Evolutionary conservation across 2,329 filamentous ascomycete species (phyloP), one percentile per base, ranked within the genome.

Genomic region (Lecanicillium sp.): DNA sequence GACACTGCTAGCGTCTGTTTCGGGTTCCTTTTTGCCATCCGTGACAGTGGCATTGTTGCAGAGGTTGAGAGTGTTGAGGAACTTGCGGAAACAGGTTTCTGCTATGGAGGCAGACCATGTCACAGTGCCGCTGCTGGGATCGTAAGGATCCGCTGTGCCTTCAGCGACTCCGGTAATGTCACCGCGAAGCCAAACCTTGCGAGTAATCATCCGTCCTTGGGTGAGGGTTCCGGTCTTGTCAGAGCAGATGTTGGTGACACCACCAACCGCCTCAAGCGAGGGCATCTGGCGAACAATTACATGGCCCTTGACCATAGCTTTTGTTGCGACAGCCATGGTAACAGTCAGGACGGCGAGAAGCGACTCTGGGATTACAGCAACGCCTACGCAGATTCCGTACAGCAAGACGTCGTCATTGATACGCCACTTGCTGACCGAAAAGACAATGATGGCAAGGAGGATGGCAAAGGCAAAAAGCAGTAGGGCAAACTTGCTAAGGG

Each of bases 401-500:
- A 80, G 70, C 40, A 80, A 61, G 12, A 78, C 72, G 43, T 80
- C 73, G 43, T 71, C 68, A 29, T 64, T 57, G 32, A 78, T 58
- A 2, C 68, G 35, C 59, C 71, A 80, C 41, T 62, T 60, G 53
- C 70, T 75, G 44, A 68, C 75, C 5, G 68, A 71, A 54, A 81
- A 81, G 48, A 81, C 78, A 37, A 80, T 71, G 42, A 80, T 54
- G 35, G 71, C 75, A 25, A 80, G 65, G 3, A 79, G 49, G 39
- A 80, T 64, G 31, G 77, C 88, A 36, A 87, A 73, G 33, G 71
- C 78, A 53, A 94, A 94, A 3, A 94, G 74, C 4, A 86, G 56
- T 31, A 92, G 78, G 19, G 88, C 87, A 52, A 95, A 81, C 60
- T 89, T 87, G 63, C 83, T 86, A 37, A 95, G 71, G 53, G 85